These are phyloP conservation scores for Neospora caninum DNA, from an alignment of 169 alveolate species.

Conservation along the genomic window DNA sequence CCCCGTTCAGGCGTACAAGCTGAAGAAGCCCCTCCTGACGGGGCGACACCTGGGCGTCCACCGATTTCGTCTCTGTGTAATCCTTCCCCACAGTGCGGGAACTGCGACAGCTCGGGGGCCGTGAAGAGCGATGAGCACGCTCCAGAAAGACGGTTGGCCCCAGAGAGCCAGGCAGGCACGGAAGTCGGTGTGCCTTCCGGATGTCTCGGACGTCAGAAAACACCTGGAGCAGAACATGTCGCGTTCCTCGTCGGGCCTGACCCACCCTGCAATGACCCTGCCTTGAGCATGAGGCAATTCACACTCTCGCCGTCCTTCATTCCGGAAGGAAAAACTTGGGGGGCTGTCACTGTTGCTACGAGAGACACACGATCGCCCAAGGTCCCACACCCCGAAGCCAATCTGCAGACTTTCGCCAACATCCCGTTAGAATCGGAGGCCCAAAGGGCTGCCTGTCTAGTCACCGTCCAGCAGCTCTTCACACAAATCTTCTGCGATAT, in stretches of 20 bases:
- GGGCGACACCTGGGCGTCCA: too few relatives aligned
- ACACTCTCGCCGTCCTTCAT: neutral
- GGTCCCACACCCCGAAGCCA: conserved; percentile 6
- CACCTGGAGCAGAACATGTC: neutral
- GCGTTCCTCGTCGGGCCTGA: neutral
- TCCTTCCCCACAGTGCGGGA: too few relatives aligned
- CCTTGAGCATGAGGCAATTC: neutral
- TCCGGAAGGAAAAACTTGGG: neutral
- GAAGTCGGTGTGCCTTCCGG: neutral
- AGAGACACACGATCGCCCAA: neutral
- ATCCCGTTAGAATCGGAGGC: neutral
- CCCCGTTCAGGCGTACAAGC: neutral
- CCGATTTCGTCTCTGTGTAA: too few relatives aligned
- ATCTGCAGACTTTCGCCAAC: neutral
- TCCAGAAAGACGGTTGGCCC: neutral
- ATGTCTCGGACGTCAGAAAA: neutral
- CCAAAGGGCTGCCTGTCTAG: conserved; percentile 24
- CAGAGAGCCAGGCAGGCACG: neutral
- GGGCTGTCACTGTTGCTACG: neutral
- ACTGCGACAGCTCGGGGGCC: too few relatives aligned
- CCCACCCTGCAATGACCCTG: neutral
- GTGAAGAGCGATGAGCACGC: too few relatives aligned
- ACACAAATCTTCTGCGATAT: neutral
- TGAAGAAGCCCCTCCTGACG: too few relatives aligned
- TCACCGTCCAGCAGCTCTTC: conserved; percentile 22